Conservation (phyloP, 768 basidiomycete species). For the Royoungia palumana region DNA sequence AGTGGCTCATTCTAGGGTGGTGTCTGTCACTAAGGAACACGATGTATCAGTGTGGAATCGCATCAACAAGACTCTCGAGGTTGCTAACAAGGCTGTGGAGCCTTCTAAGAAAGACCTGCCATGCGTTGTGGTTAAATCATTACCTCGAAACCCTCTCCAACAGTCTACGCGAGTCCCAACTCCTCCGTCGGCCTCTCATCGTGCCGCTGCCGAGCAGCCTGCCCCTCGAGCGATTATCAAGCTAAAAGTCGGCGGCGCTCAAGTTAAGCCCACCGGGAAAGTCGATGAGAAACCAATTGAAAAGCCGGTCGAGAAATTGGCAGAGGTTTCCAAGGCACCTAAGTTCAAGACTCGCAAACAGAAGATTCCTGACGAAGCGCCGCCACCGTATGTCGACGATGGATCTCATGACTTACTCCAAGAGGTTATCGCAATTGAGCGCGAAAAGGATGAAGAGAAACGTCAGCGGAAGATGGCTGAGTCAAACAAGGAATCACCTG, state of each 20-base stretch:
- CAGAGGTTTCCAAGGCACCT: slow-evolving; percentile 33
- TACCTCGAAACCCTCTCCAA: slow-evolving; percentile 16
- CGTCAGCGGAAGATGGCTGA: slow-evolving; percentile 44
- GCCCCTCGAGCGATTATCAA: slow-evolving; percentile 60
- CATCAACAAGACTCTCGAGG: slow-evolving; percentile 80
- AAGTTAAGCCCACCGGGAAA: slow-evolving; percentile 35
- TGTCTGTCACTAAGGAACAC: slow-evolving; percentile 7
- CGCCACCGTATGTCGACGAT: slow-evolving; percentile 71
- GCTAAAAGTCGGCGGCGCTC: slow-evolving; percentile 54
- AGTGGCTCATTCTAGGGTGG: slow-evolving; percentile 28
- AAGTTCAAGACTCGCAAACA: slow-evolving; percentile 43
- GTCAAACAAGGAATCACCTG: slow-evolving; percentile 36
- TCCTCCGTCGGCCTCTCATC: slow-evolving; percentile 14
- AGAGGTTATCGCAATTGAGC: slow-evolving; percentile 78
- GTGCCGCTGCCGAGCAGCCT: slow-evolving; percentile 27
- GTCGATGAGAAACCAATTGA: slow-evolving; percentile 26
- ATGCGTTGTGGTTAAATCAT: slow-evolving; percentile 23
- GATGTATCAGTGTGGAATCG: slow-evolving; percentile 72
- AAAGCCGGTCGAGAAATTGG: slow-evolving; percentile 23
- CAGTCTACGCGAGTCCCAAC: slow-evolving; percentile 10
- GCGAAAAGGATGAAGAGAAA: slow-evolving; percentile 56
- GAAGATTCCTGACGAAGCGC: slow-evolving; percentile 45
- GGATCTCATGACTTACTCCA: slow-evolving; percentile 79
- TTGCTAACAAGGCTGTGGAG: slow-evolving; percentile 45
- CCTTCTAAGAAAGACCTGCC: slow-evolving; percentile 24